Conservation (phyloP, 768 basidiomycete genomes). For the Tephrocybe rancida region DNA sequence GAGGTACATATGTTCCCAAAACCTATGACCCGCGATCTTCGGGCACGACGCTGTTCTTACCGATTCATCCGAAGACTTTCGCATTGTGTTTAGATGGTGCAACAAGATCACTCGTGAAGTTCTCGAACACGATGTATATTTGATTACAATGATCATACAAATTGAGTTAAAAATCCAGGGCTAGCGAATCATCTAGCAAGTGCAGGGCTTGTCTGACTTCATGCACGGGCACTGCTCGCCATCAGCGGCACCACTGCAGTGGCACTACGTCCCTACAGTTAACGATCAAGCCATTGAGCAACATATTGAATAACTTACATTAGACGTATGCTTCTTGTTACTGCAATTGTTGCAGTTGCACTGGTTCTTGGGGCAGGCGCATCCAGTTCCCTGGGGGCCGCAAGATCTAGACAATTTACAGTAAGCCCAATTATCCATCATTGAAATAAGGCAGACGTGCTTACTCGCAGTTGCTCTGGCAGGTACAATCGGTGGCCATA, state of each 20-base stretch:
- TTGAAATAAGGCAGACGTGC: background rate
- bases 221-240: slow-evolving; percentile 33
- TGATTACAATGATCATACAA: too few species aligned
- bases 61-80: too few species aligned
- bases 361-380: slow-evolving; percentile 35
- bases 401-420: slow-evolving; percentile 28
- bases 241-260: slow-evolving; percentile 25
- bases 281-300: background rate
- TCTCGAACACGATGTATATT: too few species aligned
- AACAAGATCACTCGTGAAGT: too few species aligned
- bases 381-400: slow-evolving; percentile 38
- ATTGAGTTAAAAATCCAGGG: too few species aligned
- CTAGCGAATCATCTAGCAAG: slow-evolving; percentile 24
- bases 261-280: slow-evolving; percentile 16
- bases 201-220: slow-evolving; percentile 33
- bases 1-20: too few species aligned
- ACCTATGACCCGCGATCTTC: too few species aligned
- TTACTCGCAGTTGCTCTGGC: slow-evolving; percentile 31
- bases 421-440: background rate
- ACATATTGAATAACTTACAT: slow-evolving; percentile 21
- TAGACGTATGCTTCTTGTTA: slow-evolving; percentile 39
- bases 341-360: slow-evolving; percentile 37
- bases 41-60: too few species aligned
- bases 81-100: too few species aligned
- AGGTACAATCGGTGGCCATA: slow-evolving; percentile 32